Percentiles rank a stretch among this genome's conserved stretches.
phyloP scores from a whole-genome alignment of 495 filamentous ascomycete genomes.

The Terfezia claveryi region DNA sequence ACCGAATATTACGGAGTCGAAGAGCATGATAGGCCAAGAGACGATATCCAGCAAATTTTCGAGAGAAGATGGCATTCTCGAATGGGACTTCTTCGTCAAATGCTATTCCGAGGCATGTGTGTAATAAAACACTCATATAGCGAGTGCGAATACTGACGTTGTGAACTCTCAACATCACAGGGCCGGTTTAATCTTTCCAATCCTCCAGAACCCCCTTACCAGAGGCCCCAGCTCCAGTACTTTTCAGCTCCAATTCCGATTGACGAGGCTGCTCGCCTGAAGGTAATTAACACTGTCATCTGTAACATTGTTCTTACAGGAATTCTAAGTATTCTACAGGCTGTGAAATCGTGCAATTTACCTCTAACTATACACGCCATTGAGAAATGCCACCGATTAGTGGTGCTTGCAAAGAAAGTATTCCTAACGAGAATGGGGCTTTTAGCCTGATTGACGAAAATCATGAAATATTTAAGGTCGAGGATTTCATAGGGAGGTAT shows the following conservation, averaged over 20 bases:
- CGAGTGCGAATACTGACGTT: too few species aligned
- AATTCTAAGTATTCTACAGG: constrained; percentile 10
- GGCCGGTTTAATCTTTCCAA: constrained; percentile 20
- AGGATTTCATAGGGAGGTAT: constrained; percentile 1
- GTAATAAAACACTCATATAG: background rate
- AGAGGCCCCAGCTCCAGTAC: too few species aligned
- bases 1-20: too few species aligned
- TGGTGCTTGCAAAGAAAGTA: constrained; percentile 14
- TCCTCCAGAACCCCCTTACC: constrained; percentile 21
- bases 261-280: too few species aligned
- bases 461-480: constrained; percentile 21
- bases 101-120: constrained; percentile 17
- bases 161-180: background rate
- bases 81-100: constrained; percentile 16
- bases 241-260: too few species aligned
- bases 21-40: too few species aligned
- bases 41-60: too few species aligned
- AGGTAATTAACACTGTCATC: too few species aligned
- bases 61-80: too few species aligned
- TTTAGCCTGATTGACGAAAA: constrained; percentile 22
- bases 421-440: constrained; percentile 18
- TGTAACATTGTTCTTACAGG: too few species aligned
- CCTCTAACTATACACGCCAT: constrained; percentile 2
- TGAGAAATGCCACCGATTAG: constrained; percentile 10
- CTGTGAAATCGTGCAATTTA: constrained; percentile 16